Conservation (phyloP, 140 eudicot species). For the Oenanthe javanica region DNA sequence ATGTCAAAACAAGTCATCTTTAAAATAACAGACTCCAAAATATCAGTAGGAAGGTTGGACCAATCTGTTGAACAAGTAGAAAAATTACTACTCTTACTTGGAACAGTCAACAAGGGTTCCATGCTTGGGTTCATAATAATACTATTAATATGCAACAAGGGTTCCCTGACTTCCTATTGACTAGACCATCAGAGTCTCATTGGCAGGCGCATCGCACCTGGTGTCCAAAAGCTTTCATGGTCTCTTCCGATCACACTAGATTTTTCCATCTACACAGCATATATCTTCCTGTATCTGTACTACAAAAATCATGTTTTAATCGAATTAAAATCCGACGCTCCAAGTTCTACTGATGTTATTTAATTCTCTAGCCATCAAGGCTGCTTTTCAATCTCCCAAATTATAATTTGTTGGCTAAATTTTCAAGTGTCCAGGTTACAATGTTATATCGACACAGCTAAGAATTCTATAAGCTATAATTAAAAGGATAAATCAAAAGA, state of each 20-base stretch:
- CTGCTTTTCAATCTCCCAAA: neutral
- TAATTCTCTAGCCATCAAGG: neutral
- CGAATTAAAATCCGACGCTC: neutral
- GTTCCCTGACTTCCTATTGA: neutral
- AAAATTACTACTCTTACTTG: neutral
- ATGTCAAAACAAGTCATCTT: neutral
- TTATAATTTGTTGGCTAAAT: neutral
- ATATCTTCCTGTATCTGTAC: neutral
- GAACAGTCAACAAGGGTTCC: neutral
- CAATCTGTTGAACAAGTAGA: neutral
- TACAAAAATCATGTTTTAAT: neutral
- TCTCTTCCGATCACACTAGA: neutral
- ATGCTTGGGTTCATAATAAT: constrained; percentile 21
- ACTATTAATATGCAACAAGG: constrained; percentile 36
- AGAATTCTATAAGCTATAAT: no score
- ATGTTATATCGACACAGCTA: neutral
- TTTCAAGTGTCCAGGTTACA: neutral
- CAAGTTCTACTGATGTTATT: neutral
- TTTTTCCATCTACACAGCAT: neutral
- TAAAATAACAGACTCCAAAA: neutral
- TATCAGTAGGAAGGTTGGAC: neutral
- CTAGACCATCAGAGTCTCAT: neutral
- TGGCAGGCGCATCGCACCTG: neutral
- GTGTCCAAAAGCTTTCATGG: neutral
- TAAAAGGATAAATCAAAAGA: neutral